Percentiles rank a stretch among this genome's conserved stretches.
Evolutionary conservation across 2,329 filamentous ascomycete genomes (phyloP).

Genomic region (Trematosphaeria pertusa): DNA sequence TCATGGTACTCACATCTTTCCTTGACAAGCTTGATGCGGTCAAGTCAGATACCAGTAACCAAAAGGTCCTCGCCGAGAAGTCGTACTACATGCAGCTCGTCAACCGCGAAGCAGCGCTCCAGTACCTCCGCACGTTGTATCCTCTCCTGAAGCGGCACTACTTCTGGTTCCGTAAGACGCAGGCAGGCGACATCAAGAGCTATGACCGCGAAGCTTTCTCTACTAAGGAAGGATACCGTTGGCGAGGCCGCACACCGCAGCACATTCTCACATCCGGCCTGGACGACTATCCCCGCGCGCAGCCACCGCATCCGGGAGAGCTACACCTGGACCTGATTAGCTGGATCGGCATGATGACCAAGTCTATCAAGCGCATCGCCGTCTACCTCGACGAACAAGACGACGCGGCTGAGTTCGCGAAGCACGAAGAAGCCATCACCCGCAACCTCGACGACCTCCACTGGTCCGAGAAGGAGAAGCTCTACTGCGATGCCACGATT

Average conservation of each 20-base stretch:
- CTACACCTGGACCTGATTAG: constrained; percentile 93
- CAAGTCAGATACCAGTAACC: constrained; percentile 38
- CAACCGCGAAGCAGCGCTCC: constrained; percentile 70
- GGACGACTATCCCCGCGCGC: constrained; percentile 93
- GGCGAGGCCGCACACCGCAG: constrained; percentile 85
- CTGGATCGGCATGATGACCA: constrained; percentile 97
- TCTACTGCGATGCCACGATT: constrained; percentile 93
- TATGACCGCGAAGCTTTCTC: constrained; percentile 92
- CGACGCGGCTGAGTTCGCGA: constrained; percentile 75
- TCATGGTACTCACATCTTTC: constrained; percentile 85
- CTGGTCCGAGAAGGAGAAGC: constrained; percentile 81
- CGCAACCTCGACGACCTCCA: constrained; percentile 92
- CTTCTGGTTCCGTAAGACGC: constrained; percentile 93
- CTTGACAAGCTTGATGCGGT: constrained; percentile 74
- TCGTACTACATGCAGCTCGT: constrained; percentile 70
- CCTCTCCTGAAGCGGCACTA: constrained; percentile 89
- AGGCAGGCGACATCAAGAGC: constrained; percentile 85
- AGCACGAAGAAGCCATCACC: constrained; percentile 77
- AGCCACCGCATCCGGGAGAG: constrained; percentile 94
- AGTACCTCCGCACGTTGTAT: constrained; percentile 79
- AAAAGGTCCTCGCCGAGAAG: constrained; percentile 46
- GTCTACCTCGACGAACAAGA: constrained; percentile 75
- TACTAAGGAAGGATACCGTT: constrained; percentile 90
- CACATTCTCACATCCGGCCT: constrained; percentile 93
- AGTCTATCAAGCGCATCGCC: constrained; percentile 82